phyloP scores from a whole-genome alignment of 192 early-diverging fungal species.

The Allomyces macrogynus region DNA sequence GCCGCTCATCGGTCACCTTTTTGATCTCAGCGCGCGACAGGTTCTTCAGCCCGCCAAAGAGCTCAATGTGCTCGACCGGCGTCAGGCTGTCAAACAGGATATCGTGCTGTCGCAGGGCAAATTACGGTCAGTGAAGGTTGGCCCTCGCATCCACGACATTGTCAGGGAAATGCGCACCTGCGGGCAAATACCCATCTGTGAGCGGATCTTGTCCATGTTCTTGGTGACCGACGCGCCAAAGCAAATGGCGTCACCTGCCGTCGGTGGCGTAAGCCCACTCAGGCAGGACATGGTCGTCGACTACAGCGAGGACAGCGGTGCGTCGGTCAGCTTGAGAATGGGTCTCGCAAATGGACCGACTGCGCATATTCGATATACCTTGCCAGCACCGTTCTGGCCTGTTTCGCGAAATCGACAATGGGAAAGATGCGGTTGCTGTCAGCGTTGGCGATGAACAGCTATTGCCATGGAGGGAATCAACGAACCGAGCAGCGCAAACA shows the following conservation, averaged over 20 bases:
- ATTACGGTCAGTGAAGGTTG: not conserved
- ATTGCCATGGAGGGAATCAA: too few species aligned
- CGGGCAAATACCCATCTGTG: constrained; percentile 57
- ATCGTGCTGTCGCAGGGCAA: constrained; percentile 21
- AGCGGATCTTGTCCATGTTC: constrained; percentile 43
- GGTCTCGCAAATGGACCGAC: too few species aligned
- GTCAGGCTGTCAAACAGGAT: constrained; percentile 57
- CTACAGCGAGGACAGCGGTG: not conserved
- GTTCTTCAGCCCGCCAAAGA: constrained; percentile 61
- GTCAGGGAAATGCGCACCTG: constrained; percentile 8
- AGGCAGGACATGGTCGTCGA: constrained; percentile 60
- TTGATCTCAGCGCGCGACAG: constrained; percentile 27
- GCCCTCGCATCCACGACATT: not conserved
- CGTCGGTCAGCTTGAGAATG: too few species aligned
- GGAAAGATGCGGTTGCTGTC: too few species aligned
- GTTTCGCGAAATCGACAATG: too few species aligned
- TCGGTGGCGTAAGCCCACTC: constrained; percentile 46
- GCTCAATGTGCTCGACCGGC: constrained; percentile 44
- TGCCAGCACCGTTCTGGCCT: constrained; percentile 57
- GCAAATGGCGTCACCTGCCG: constrained; percentile 42
- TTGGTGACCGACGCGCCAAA: constrained; percentile 31
- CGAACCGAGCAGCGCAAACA: constrained; percentile 31
- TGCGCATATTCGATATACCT: constrained; percentile 4
- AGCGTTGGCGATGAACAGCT: too few species aligned
- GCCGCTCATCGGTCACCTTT: constrained; percentile 35